Conservation (phyloP, 768 basidiomycete species). For the Boletus rufocinnamomeus region DNA sequence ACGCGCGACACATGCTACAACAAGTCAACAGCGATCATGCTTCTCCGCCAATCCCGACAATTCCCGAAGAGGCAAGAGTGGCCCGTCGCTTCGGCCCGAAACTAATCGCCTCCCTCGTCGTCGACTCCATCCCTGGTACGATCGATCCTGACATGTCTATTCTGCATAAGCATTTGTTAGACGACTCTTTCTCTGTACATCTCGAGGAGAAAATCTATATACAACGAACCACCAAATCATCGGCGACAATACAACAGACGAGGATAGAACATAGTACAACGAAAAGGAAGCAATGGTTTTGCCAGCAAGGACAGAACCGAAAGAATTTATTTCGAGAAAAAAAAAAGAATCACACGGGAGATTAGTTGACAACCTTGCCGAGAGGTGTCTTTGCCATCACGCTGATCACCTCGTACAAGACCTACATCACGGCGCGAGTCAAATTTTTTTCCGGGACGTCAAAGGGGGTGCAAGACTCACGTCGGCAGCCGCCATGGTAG, state of each 20-base stretch:
- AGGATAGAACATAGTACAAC: neutral
- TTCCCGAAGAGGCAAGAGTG: conserved; percentile 34
- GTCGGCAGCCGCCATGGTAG: conserved; percentile 64
- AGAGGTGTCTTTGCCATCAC: conserved; percentile 81
- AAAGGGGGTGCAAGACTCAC: conserved; percentile 33
- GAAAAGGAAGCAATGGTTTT: neutral
- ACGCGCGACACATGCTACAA: conserved; percentile 6
- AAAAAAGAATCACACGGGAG: neutral
- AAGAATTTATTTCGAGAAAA: neutral
- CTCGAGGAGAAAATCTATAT: neutral
- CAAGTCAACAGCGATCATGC: conserved; percentile 6
- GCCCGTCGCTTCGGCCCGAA: conserved; percentile 24
- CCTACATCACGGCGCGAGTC: conserved; percentile 41
- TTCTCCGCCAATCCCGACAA: conserved; percentile 17
- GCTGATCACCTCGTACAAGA: conserved; percentile 72
- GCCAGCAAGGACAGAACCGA: neutral
- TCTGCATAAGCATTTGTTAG: neutral
- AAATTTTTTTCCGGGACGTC: neutral
- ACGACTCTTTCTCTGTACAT: neutral
- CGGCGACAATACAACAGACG: too few relatives aligned
- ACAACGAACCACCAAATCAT: neutral
- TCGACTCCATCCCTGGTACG: conserved; percentile 64
- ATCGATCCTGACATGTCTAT: conserved; percentile 14
- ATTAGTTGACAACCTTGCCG: conserved; percentile 49
- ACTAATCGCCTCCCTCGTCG: conserved; percentile 50